phyloP scores from a whole-genome alignment of 1,284 basidiomycete genomes.

The Afroboletus lepidellus region DNA sequence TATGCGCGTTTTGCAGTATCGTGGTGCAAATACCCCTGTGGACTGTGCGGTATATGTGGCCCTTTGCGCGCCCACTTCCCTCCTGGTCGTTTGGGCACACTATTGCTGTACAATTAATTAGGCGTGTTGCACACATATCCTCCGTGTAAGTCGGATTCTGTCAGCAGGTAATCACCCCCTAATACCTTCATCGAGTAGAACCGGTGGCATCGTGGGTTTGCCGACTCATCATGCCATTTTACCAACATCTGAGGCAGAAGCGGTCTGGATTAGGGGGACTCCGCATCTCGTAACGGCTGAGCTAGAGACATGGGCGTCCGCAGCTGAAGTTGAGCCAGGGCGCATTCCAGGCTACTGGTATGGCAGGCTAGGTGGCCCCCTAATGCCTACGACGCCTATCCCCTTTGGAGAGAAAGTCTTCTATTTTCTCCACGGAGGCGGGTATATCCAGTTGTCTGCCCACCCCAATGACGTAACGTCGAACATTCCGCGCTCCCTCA shows the following conservation, averaged over 20 bases:
- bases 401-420: conserved; percentile 49
- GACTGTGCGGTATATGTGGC: conserved; percentile 28
- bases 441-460: conserved; percentile 23
- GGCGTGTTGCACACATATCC: neutral
- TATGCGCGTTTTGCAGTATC: conserved; percentile 41
- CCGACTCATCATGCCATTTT: conserved; percentile 41
- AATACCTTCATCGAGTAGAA: conserved; percentile 8
- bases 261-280: conserved; percentile 51
- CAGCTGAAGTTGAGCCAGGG: conserved; percentile 40
- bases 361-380: conserved; percentile 38
- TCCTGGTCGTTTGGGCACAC: conserved; percentile 27
- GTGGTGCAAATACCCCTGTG: conserved; percentile 50
- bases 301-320: conserved; percentile 42
- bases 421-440: conserved; percentile 35
- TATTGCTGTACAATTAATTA: conserved; percentile 7
- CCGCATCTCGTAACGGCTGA: conserved; percentile 49
- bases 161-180: neutral
- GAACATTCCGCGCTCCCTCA: conserved; percentile 26
- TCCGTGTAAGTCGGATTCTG: conserved; percentile 13
- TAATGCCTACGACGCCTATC: conserved; percentile 36
- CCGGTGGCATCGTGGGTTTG: conserved; percentile 10
- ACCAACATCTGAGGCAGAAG: conserved; percentile 38
- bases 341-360: conserved; percentile 60
- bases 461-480: conserved; percentile 22
- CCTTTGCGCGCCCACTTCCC: conserved; percentile 24